Conservation (phyloP, 1,284 basidiomycete species). For the Microbotryomycetes sp. region DNA sequence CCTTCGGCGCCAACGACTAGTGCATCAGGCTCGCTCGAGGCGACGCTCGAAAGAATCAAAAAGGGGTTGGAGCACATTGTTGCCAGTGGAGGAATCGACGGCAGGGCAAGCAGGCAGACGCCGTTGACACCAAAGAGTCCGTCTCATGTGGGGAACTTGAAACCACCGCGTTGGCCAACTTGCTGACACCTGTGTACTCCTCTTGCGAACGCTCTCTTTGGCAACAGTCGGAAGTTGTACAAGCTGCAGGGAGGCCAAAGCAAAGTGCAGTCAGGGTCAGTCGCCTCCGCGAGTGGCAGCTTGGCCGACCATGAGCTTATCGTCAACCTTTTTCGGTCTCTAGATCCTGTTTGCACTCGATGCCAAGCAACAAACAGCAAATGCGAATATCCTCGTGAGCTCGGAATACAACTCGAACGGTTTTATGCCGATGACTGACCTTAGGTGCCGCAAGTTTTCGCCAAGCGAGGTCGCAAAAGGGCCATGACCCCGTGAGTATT, state of each 20-base stretch:
- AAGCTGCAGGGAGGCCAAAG: slow-evolving; percentile 5
- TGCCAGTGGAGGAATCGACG: slow-evolving; percentile 16
- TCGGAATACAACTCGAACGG: background rate
- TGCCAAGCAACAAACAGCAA: background rate
- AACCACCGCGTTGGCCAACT: background rate
- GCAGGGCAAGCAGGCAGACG: slow-evolving; percentile 16
- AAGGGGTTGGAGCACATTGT: slow-evolving; percentile 6
- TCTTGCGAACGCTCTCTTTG: too few species aligned
- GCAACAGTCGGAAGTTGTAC: slow-evolving; percentile 13
- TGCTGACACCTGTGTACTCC: background rate
- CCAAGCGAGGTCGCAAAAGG: slow-evolving; percentile 22
- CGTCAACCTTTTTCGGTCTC: too few species aligned
- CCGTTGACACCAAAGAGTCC: background rate
- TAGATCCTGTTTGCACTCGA: slow-evolving; percentile 5
- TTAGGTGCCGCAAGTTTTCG: slow-evolving; percentile 4
- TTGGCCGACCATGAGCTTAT: too few species aligned
- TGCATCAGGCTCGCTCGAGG: background rate
- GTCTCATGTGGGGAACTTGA: background rate
- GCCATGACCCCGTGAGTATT: slow-evolving; percentile 18
- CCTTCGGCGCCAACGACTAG: background rate
- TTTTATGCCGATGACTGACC: background rate
- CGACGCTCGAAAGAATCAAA: background rate
- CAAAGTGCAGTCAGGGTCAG: slow-evolving; percentile 3
- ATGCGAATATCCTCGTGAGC: background rate
- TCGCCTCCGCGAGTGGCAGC: slow-evolving; percentile 2